Conservation (phyloP, 2,329 filamentous ascomycete species). For the Graphium sp. region DNA sequence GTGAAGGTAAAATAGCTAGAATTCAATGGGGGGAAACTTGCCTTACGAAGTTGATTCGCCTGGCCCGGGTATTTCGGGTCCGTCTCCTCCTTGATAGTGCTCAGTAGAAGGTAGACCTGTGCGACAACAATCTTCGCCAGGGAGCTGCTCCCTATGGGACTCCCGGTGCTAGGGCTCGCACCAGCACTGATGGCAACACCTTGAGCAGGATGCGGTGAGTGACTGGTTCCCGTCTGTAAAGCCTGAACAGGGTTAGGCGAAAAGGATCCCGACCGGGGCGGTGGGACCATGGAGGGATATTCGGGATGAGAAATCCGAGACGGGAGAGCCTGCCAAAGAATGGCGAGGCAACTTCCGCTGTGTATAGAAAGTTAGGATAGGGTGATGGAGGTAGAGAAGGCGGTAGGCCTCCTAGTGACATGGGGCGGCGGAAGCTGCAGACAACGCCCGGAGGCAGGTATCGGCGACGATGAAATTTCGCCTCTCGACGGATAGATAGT, state of each 20-base stretch:
- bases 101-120: slow-evolving; percentile 86
- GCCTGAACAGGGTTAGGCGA: slow-evolving; percentile 43
- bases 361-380: too few relatives aligned
- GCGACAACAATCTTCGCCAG: slow-evolving; percentile 89
- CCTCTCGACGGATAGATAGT: too few relatives aligned
- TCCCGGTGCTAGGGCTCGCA: slow-evolving; percentile 44
- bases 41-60: slow-evolving; percentile 82
- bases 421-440: too few relatives aligned
- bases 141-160: slow-evolving; percentile 45
- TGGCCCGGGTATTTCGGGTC: slow-evolving; percentile 87
- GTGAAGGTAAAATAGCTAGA: background rate
- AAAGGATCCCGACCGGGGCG: slow-evolving; percentile 46
- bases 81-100: slow-evolving; percentile 89
- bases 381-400: too few relatives aligned
- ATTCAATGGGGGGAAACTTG: slow-evolving; percentile 21
- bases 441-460: too few relatives aligned
- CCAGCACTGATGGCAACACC: slow-evolving; percentile 39
- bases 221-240: slow-evolving; percentile 36
- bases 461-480: too few relatives aligned
- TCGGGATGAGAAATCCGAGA: too few relatives aligned
- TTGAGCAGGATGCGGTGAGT: slow-evolving; percentile 41
- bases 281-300: slow-evolving; percentile 38
- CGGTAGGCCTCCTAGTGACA: too few relatives aligned
- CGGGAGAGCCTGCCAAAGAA: too few relatives aligned
- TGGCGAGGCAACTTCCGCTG: too few relatives aligned